Percentiles rank a stretch among this genome's conserved stretches.
These are phyloP conservation scores for Penicillium flavigenum DNA, from an alignment of 495 filamentous ascomycete species.

Conservation along the genomic window DNA sequence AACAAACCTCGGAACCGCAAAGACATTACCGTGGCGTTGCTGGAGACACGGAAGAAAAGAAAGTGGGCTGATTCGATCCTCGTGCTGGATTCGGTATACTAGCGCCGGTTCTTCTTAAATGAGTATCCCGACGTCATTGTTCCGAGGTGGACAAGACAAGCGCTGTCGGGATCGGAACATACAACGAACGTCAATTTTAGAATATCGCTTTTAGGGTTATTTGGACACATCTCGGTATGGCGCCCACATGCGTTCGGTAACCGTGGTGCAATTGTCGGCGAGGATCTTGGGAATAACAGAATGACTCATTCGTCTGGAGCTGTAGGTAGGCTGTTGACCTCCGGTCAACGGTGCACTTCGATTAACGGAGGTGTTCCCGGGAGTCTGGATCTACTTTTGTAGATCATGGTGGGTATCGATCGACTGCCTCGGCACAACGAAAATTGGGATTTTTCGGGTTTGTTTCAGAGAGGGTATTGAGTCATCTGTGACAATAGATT, in stretches of 20 bases:
- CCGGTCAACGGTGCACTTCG: neutral
- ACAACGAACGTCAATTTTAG: neutral
- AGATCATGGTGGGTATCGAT: conserved; percentile 5
- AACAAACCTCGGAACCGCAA: conserved; percentile 3
- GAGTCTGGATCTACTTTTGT: neutral
- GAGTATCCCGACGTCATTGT: neutral
- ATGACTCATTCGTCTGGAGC: neutral
- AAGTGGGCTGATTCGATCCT: neutral
- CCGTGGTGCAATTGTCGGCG: neutral
- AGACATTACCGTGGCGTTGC: neutral
- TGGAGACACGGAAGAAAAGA: neutral
- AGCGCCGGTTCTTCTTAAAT: neutral
- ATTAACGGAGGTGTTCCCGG: neutral
- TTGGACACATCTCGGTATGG: neutral
- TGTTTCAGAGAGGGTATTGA: neutral
- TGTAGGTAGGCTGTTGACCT: neutral
- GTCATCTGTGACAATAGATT: neutral
- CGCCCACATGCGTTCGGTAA: neutral
- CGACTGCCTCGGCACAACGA: neutral
- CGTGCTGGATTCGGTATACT: neutral
- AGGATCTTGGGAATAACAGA: neutral
- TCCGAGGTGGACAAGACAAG: neutral
- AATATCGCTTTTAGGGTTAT: neutral
- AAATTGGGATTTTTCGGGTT: neutral
- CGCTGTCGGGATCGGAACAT: neutral